Evolutionary conservation across 352 stramenopile species (phyloP).

Genomic region (Elongisporangium anandrum): DNA sequence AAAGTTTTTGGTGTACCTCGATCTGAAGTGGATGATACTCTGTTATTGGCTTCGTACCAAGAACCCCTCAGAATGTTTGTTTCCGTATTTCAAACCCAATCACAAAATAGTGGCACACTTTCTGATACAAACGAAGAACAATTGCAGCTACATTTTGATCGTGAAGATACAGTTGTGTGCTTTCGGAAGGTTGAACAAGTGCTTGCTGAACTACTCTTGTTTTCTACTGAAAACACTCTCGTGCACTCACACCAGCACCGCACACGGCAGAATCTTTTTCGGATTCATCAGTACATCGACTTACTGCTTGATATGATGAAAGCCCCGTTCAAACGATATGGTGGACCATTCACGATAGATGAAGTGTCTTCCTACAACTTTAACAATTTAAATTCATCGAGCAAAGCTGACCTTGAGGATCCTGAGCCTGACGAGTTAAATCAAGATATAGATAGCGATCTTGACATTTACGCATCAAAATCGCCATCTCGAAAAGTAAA

Average conservation of each 20-base stretch:
- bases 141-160: slow-evolving; percentile 16
- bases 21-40: slow-evolving; percentile 47
- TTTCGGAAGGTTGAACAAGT: slow-evolving; percentile 39
- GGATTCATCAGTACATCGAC: slow-evolving; percentile 57
- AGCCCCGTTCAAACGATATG: slow-evolving; percentile 50
- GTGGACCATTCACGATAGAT: slow-evolving; percentile 56
- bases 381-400: slow-evolving; percentile 19
- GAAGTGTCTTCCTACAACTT: slow-evolving; percentile 51
- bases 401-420: slow-evolving; percentile 4
- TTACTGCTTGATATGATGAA: slow-evolving; percentile 62
- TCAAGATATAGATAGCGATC: not conserved
- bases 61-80: slow-evolving; percentile 32
- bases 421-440: slow-evolving; percentile 7
- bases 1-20: slow-evolving; percentile 42
- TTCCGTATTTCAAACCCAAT: slow-evolving; percentile 19
- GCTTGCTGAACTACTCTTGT: slow-evolving; percentile 39
- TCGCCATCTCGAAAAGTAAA: not conserved
- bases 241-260: slow-evolving; percentile 20
- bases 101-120: not conserved
- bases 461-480: not conserved
- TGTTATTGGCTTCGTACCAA: slow-evolving; percentile 65
- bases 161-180: slow-evolving; percentile 22
- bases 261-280: slow-evolving; percentile 47
- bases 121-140: slow-evolving; percentile 7
- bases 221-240: slow-evolving; percentile 29